phyloP scores from a whole-genome alignment of 2,329 filamentous ascomycete species.

The Fusarium tricinctum region DNA sequence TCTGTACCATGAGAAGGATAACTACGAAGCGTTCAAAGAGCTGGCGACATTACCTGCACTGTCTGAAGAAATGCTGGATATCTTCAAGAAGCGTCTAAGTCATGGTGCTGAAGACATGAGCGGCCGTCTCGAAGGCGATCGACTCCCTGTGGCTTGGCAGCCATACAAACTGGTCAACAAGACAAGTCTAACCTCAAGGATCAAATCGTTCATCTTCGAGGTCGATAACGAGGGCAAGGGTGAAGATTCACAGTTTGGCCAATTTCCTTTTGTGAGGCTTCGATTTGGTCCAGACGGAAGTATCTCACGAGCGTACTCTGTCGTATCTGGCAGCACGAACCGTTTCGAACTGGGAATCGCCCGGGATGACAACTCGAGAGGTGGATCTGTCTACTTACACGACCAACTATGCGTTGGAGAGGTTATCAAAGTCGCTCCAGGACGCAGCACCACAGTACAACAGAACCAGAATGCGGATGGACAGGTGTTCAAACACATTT shows the following conservation, averaged over 20 bases:
- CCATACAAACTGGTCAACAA: conserved; percentile 24
- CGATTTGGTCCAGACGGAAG: conserved; percentile 19
- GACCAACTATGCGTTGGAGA: conserved; percentile 9
- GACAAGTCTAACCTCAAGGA: conserved; percentile 3
- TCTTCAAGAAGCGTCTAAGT: conserved; percentile 16
- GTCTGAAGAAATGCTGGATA: conserved; percentile 24
- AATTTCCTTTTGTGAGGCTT: conserved; percentile 28
- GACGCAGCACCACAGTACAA: background rate
- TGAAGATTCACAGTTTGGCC: background rate
- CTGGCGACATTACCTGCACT: conserved; percentile 6
- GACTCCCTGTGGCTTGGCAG: conserved; percentile 20
- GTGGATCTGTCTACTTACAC: conserved; percentile 28
- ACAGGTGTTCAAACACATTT: conserved; percentile 6
- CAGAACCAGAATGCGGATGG: no score
- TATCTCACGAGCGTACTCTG: conserved; percentile 29
- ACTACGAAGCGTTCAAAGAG: conserved; percentile 14
- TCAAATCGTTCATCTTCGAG: conserved; percentile 29
- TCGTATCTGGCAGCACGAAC: conserved; percentile 16
- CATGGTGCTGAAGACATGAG: conserved; percentile 31
- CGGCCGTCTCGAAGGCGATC: conserved; percentile 25
- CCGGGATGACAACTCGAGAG: conserved; percentile 21
- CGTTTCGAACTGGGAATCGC: conserved; percentile 25
- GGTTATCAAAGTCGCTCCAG: conserved; percentile 19
- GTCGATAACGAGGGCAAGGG: background rate
- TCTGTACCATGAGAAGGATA: conserved; percentile 30